Conservation (phyloP, 495 filamentous ascomycete species). For the Acidiella bohemica region DNA sequence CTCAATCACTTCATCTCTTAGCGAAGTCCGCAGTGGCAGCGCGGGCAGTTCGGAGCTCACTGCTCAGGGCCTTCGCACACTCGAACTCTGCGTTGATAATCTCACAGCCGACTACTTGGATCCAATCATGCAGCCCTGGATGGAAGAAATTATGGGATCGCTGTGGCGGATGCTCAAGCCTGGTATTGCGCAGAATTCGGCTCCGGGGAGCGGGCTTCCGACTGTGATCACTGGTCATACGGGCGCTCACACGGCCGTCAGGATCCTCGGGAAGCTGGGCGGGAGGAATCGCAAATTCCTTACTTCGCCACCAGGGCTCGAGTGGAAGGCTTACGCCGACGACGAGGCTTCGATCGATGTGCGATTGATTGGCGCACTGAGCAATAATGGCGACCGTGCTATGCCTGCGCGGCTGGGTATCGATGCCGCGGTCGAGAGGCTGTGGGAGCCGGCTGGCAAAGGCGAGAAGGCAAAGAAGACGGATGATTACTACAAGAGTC, state of each 20-base stretch:
- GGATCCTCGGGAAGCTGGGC: slow-evolving; percentile 95
- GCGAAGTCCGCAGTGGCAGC: slow-evolving; percentile 3
- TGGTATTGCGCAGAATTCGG: slow-evolving; percentile 48
- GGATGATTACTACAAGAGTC: slow-evolving; percentile 81
- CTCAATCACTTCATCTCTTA: neutral
- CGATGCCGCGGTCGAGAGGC: slow-evolving; percentile 72
- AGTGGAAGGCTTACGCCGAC: slow-evolving; percentile 73
- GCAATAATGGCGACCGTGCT: slow-evolving; percentile 47
- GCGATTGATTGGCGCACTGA: slow-evolving; percentile 72
- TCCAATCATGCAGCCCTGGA: slow-evolving; percentile 97
- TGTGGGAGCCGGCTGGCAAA: slow-evolving; percentile 60
- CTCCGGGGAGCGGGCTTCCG: slow-evolving; percentile 2
- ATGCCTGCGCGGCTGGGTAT: slow-evolving; percentile 78
- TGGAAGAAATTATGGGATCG: slow-evolving; percentile 94
- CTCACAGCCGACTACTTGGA: slow-evolving; percentile 95
- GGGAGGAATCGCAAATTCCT: slow-evolving; percentile 91
- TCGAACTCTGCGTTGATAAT: slow-evolving; percentile 97
- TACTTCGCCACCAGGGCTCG: slow-evolving; percentile 67
- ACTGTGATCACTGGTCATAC: slow-evolving; percentile 44
- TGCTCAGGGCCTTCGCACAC: slow-evolving; percentile 79
- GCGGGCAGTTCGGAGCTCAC: slow-evolving; percentile 60
- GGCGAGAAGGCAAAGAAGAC: slow-evolving; percentile 50
- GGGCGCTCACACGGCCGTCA: slow-evolving; percentile 91
- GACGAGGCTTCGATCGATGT: slow-evolving; percentile 77
- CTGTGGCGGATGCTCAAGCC: slow-evolving; percentile 90